Base-by-base conservation (phyloP, 148 eudicot genomes). In the Rheum nobile region DNA sequence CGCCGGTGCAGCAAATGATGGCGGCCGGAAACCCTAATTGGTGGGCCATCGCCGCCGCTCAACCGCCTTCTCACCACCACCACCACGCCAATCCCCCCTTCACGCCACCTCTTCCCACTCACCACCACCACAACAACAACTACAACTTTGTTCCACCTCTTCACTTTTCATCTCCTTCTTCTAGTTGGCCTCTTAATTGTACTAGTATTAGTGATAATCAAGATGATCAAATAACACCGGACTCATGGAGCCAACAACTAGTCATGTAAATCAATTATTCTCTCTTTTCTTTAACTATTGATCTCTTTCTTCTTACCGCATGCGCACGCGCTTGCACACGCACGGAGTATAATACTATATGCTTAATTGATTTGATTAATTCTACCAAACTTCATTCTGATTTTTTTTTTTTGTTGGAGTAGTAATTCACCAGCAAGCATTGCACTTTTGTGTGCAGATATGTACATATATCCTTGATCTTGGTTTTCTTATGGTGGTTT, bases 1-100 rank as follows among this genome's bases (percentile, higher is more conserved):
- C 88, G 34, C 85, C 89, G 76, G 87, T 87, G 84, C 97, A 91
- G 32, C 94, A 91, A 78, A 82, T 92, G 86, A 81, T 86, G 88
- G 84, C 79, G 22, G 76, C 87, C 71, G 89, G 92, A 12, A 83
- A 80, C 77, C 92, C 97, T 28, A 83, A 72, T 59, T 86, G 85
- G 80, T 82, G 39, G 61, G 12, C 67, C 31, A 55, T 55, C 63
- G 4, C 63, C 63, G 63, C 63, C 63, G 14, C 4, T 2, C 63
- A 31, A 0, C 63, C 63, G 16, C 63, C 63, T 1, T 55, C 63
- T 9, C 12, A 24, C 31, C 63, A 55, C 54, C 54, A 48, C 31
- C 73, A n/a, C 37, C 69, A n/a, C n/a, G n/a, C 24, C 29, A 71
- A 57, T 19, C 70, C 78, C 68, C 81, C 82, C 69, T 75, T 74